These are phyloP conservation scores for Microdochium trichocladiopsis DNA, from an alignment of 2,329 filamentous ascomycete genomes.

Conservation along the genomic window DNA sequence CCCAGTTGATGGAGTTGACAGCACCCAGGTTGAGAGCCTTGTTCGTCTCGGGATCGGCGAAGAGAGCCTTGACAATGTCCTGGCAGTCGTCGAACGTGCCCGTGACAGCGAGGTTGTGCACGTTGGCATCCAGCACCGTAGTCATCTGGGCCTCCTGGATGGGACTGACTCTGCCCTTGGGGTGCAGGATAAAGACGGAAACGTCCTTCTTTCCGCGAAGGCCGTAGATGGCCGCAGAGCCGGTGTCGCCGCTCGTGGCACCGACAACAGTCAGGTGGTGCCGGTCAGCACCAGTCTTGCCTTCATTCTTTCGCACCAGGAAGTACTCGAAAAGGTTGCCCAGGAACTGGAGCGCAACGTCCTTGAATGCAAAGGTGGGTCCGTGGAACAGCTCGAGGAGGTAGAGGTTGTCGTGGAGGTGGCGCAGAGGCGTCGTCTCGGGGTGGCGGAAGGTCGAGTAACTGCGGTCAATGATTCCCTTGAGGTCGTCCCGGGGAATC, in stretches of 20 bases:
- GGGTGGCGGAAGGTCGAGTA: slow-evolving; percentile 83
- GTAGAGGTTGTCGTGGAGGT: slow-evolving; percentile 74
- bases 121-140: slow-evolving; percentile 81
- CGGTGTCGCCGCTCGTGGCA: slow-evolving; percentile 82
- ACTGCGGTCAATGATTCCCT: slow-evolving; percentile 73
- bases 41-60: slow-evolving; percentile 81
- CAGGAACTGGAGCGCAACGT: slow-evolving; percentile 86
- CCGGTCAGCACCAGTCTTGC: slow-evolving; percentile 58
- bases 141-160: slow-evolving; percentile 98
- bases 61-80: slow-evolving; percentile 91
- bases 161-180: slow-evolving; percentile 82
- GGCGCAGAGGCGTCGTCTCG: slow-evolving; percentile 71
- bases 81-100: slow-evolving; percentile 97
- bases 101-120: slow-evolving; percentile 83
- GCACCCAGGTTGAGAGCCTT: slow-evolving; percentile 76
- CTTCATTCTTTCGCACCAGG: slow-evolving; percentile 64
- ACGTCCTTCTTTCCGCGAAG: slow-evolving; percentile 94
- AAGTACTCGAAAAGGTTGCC: slow-evolving; percentile 97
- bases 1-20: slow-evolving; percentile 96
- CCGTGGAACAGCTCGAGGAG: slow-evolving; percentile 95
- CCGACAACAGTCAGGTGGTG: slow-evolving; percentile 83
- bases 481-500: slow-evolving; percentile 74
- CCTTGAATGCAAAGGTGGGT: slow-evolving; percentile 92
- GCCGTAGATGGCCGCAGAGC: slow-evolving; percentile 93
- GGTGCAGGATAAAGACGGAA: slow-evolving; percentile 90